Base-by-base conservation (phyloP, 2,329 filamentous ascomycete species). In the Clarireedia homoeocarpa region DNA sequence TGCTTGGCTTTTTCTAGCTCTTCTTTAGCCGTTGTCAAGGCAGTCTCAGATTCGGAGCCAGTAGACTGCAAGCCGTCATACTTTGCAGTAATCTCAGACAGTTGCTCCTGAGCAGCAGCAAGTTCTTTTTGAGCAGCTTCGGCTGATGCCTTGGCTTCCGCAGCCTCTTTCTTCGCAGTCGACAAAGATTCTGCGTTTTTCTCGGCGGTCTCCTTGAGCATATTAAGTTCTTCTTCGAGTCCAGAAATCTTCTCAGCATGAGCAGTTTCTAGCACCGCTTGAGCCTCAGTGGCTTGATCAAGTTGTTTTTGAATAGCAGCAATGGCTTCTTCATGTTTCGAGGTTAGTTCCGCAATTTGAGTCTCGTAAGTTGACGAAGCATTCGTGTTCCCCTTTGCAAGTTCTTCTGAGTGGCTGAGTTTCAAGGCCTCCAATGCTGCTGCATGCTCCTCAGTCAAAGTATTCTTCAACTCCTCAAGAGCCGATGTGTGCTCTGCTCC, bases 231-330 rank as follows among this genome's bases (percentile, higher is more conserved):
- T 48, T 76, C 72, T 36, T 72, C 69, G 56, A 77, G 75, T 23
- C 70, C 71, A 51, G 77, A 74, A 24, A 74, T 58, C 62, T 73
- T 76, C 40, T 74, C 71, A 51, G 74, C 72, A 61, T 73, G 75
- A 12, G 74, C 73, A 24, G 71, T 69, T 64, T 77, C 74, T 6
- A 79, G 65, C 4, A 71, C 69, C n/a, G 69, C 67, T 51, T 76
- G 77, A 2, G 77, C 75, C 1, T 75, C 71, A 1, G 73, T 72
- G 52, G 84, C 67, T 42, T 78, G 76, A 20, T 81, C 75, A 34
- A 85, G 73, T 68, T 80, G 77, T 64, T 73, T 76, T 67, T 84
- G 77, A 47, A 85, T 69, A 20, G 76, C 75, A 24, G 72, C 72
- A 30, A 76, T 63, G 3, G 72, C 69, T 10, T 72, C 64, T 54